phyloP scores from a whole-genome alignment of 164 flowering plant species.

The Nelumbo lutea region DNA sequence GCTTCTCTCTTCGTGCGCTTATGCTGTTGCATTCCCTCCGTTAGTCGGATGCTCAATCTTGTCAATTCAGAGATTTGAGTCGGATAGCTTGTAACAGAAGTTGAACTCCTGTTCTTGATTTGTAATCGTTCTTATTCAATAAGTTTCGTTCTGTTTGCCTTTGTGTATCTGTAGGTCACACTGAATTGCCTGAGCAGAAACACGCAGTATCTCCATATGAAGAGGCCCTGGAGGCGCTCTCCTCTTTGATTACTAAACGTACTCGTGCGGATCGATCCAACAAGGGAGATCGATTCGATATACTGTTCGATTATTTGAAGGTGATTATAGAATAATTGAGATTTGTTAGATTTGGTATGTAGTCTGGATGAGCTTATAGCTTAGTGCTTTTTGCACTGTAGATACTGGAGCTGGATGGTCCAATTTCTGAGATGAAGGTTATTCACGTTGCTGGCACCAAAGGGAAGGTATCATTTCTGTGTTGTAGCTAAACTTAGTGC shows the following conservation, averaged over 20 bases:
- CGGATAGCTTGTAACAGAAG: no score
- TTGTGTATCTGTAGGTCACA: constrained; percentile 13
- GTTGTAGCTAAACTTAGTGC: no score
- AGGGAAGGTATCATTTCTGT: constrained; percentile 64
- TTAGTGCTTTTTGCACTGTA: constrained; percentile 14
- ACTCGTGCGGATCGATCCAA: constrained; percentile 67
- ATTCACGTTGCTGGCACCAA: constrained; percentile 99
- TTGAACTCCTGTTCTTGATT: not conserved
- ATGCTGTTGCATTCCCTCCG: not conserved
- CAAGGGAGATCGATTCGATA: constrained; percentile 57
- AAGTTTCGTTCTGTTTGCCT: not conserved
- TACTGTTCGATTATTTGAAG: constrained; percentile 71
- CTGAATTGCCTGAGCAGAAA: not conserved
- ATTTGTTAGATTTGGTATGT: not conserved
- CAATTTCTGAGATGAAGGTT: constrained; percentile 64
- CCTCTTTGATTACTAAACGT: constrained; percentile 79
- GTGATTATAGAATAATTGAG: constrained; percentile 24
- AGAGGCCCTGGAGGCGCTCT: constrained; percentile 79
- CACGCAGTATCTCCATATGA: constrained; percentile 43
- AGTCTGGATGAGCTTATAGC: not conserved
- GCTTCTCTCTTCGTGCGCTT: not conserved
- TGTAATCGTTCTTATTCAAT: not conserved
- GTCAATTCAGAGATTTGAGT: no score
- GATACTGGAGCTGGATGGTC: constrained; percentile 82
- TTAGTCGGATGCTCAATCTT: no score